These are phyloP conservation scores for Thecaphora thlaspeos DNA, from an alignment of 1,284 basidiomycete species.

Conservation along the genomic window DNA sequence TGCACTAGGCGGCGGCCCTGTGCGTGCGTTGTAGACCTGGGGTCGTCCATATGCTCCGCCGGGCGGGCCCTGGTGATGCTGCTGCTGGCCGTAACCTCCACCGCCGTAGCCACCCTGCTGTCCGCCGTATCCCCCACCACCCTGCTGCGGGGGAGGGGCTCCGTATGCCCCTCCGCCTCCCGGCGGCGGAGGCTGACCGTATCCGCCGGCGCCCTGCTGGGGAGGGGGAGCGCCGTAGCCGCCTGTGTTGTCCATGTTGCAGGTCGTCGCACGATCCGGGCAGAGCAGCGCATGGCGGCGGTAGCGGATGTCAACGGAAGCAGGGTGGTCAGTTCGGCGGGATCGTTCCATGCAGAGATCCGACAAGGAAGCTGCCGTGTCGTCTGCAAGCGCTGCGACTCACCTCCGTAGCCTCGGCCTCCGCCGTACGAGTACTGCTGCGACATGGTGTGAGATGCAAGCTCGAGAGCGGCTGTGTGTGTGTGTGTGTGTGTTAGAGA, in stretches of 20 bases:
- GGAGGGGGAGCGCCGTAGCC: conserved; percentile 2
- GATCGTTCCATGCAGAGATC: too few species aligned
- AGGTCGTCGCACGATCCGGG: neutral
- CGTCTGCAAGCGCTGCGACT: neutral
- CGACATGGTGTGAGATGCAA: too few species aligned
- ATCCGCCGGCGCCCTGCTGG: conserved; percentile 8
- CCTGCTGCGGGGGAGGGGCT: conserved; percentile 4
- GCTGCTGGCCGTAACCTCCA: conserved; percentile 6
- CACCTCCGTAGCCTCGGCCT: conserved; percentile 17
- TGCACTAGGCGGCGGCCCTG: conserved; percentile 44
- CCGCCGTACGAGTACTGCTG: conserved; percentile 38
- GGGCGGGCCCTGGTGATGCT: neutral
- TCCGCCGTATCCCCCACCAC: neutral
- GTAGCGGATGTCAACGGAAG: too few species aligned
- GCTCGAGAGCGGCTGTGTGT: too few species aligned
- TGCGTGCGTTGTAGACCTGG: conserved; percentile 28
- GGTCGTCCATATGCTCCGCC: conserved; percentile 17
- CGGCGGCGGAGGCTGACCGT: conserved; percentile 18
- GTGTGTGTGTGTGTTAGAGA: too few species aligned
- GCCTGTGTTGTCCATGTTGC: too few species aligned
- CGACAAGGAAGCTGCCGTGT: too few species aligned
- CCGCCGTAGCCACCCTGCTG: conserved; percentile 7
- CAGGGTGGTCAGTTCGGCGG: too few species aligned
- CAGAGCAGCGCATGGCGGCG: neutral
- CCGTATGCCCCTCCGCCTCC: conserved; percentile 8